A percentile compares a stretch with the other conserved stretches of the same genome.
These are phyloP conservation scores for Globisporangium sylvaticum DNA, from an alignment of 352 stramenopile genomes.

Conservation along the genomic window DNA sequence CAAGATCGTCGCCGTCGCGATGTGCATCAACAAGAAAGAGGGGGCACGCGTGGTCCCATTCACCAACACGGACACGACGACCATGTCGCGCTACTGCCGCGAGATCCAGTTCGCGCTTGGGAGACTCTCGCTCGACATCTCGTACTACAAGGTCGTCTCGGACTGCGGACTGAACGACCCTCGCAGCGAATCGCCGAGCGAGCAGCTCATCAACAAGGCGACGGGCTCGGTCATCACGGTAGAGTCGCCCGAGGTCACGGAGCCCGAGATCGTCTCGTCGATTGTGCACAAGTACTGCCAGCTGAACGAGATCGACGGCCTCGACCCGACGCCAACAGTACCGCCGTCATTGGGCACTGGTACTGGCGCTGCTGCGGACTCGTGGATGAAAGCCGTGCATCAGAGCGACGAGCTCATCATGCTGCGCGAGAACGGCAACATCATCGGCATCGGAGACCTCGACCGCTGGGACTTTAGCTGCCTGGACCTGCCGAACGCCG, in stretches of 20 bases:
- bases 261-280: constrained; percentile 51
- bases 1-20: constrained; percentile 62
- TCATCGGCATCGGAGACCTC: constrained; percentile 43
- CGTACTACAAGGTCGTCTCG: constrained; percentile 65
- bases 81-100: constrained; percentile 54
- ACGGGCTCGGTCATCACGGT: constrained; percentile 7
- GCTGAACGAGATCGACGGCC: constrained; percentile 35
- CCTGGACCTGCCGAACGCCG: constrained; percentile 47
- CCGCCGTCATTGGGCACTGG: neutral
- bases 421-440: constrained; percentile 22
- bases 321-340: constrained; percentile 25
- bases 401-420: constrained; percentile 19
- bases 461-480: constrained; percentile 50
- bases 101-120: constrained; percentile 66
- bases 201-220: constrained; percentile 7
- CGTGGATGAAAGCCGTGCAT: constrained; percentile 10
- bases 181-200: neutral
- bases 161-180: constrained; percentile 33
- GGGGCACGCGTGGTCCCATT: constrained; percentile 39
- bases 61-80: constrained; percentile 36
- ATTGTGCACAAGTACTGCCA: constrained; percentile 65
- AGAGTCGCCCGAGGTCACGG: constrained; percentile 27
- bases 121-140: constrained; percentile 58
- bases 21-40: constrained; percentile 87
- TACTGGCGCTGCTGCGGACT: neutral